phyloP scores from a whole-genome alignment of 257 asterid genomes.

The Jacaranda mimosifolia region DNA sequence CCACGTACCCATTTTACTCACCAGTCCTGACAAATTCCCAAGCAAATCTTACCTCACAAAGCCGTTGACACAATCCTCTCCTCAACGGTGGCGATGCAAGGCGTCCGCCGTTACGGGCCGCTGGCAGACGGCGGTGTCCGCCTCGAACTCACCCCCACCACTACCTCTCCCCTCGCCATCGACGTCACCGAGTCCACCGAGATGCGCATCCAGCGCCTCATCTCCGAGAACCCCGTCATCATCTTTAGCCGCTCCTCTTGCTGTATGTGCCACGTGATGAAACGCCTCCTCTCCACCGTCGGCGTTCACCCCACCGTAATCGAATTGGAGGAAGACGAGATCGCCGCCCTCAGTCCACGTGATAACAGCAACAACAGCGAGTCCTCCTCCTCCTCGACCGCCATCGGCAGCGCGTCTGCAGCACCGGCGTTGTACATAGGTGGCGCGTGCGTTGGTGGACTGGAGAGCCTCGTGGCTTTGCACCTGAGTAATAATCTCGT shows the following conservation, averaged over 20 bases:
- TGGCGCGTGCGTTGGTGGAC: conserved; percentile 85
- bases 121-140: conserved; percentile 67
- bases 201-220: conserved; percentile 84
- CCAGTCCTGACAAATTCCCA: conserved; percentile 8
- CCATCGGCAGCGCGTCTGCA: conserved; percentile 37
- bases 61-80: conserved; percentile 12
- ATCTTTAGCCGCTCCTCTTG: conserved; percentile 88
- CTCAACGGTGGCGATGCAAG: conserved; percentile 60
- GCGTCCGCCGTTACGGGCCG: conserved; percentile 47
- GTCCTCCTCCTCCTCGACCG: background rate
- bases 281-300: conserved; percentile 65
- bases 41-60: background rate
- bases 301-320: conserved; percentile 94
- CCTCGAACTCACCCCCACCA: conserved; percentile 65
- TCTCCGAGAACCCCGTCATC: conserved; percentile 83
- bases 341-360: conserved; percentile 47
- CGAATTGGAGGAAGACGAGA: conserved; percentile 88
- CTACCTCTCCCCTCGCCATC: conserved; percentile 72
- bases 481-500: conserved; percentile 87
- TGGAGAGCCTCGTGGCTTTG: conserved; percentile 80
- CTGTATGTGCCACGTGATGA: conserved; percentile 98
- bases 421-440: conserved; percentile 82
- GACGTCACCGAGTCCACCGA: conserved; percentile 72
- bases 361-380: background rate
- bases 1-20: conserved; percentile 41